These are phyloP conservation scores for Trichoderma gamsii DNA, from an alignment of 495 filamentous ascomycete species.

Conservation along the genomic window DNA sequence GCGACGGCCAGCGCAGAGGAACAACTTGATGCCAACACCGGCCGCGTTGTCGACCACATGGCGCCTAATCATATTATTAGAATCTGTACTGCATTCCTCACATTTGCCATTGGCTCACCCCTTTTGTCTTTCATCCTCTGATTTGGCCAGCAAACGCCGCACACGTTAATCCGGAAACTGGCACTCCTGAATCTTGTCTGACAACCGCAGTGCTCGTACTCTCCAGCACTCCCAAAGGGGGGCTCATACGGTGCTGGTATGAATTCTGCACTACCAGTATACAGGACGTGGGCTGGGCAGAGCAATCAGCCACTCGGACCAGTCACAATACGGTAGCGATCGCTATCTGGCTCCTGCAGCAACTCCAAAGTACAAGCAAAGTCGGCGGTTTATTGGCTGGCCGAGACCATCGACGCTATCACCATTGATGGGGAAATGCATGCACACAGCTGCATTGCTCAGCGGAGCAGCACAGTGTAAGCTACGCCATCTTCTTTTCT, in stretches of 20 bases:
- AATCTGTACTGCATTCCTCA: constrained; percentile 7
- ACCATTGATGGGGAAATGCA: constrained; percentile 7
- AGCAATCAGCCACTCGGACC: neutral
- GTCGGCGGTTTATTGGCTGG: neutral
- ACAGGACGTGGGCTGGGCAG: neutral
- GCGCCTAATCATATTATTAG: constrained; percentile 9
- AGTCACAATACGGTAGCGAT: neutral
- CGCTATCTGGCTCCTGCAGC: neutral
- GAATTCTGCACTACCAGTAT: neutral
- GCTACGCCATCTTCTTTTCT: neutral
- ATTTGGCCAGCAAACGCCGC: constrained; percentile 7
- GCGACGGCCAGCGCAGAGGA: constrained; percentile 7
- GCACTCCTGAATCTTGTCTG: constrained; percentile 6
- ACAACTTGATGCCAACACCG: constrained; percentile 8
- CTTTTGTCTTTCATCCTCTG: neutral
- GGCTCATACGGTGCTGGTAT: constrained; percentile 1
- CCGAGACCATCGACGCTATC: neutral
- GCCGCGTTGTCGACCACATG: constrained; percentile 9
- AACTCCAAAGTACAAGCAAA: neutral
- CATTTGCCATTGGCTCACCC: neutral
- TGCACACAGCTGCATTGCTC: constrained; percentile 7
- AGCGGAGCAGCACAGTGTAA: constrained; percentile 8
- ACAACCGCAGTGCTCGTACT: neutral
- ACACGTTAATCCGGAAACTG: neutral
- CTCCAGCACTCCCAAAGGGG: neutral